Percentiles rank a stretch among this genome's conserved stretches.
phyloP scores from a whole-genome alignment of 352 stramenopile genomes.

The Elongisporangium undulatum region DNA sequence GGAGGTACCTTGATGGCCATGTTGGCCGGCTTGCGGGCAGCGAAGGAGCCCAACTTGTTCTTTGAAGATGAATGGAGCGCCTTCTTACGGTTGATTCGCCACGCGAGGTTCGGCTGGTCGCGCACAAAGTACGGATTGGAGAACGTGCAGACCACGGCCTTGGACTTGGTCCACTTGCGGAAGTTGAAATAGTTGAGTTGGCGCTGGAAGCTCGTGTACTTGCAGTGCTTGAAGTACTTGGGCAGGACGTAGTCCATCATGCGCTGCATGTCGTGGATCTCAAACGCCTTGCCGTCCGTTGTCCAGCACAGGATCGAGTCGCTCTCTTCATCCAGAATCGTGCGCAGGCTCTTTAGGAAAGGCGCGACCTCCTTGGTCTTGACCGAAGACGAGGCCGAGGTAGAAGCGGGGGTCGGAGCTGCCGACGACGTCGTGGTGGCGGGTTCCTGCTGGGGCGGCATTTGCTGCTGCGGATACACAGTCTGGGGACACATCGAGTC shows the following conservation, averaged over 20 bases:
- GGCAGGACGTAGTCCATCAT: conserved; percentile 85
- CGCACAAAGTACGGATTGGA: conserved; percentile 51
- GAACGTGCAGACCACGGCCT: conserved; percentile 69
- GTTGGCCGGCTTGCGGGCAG: conserved; percentile 3
- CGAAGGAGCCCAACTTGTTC: conserved; percentile 4
- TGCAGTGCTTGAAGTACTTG: conserved; percentile 90
- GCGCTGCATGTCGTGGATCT: conserved; percentile 64
- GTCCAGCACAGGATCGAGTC: conserved; percentile 47
- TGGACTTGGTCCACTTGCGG: conserved; percentile 78
- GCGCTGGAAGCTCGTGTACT: conserved; percentile 87
- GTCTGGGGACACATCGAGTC: neutral
- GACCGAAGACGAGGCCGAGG: neutral
- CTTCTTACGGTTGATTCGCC: conserved; percentile 66
- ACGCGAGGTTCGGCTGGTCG: conserved; percentile 46
- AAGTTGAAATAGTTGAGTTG: conserved; percentile 93
- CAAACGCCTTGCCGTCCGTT: conserved; percentile 45
- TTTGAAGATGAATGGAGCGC: conserved; percentile 16
- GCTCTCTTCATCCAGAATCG: conserved; percentile 54
- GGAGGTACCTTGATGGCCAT: conserved; percentile 38
- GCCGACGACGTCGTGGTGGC: neutral
- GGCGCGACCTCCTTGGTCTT: conserved; percentile 50
- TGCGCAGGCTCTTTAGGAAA: conserved; percentile 62
- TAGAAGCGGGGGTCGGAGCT: neutral
- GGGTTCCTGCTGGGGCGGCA: neutral
- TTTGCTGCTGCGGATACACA: conserved; percentile 1